Conservation (phyloP, 2,329 filamentous ascomycete species). For the Microcera coccophila region DNA sequence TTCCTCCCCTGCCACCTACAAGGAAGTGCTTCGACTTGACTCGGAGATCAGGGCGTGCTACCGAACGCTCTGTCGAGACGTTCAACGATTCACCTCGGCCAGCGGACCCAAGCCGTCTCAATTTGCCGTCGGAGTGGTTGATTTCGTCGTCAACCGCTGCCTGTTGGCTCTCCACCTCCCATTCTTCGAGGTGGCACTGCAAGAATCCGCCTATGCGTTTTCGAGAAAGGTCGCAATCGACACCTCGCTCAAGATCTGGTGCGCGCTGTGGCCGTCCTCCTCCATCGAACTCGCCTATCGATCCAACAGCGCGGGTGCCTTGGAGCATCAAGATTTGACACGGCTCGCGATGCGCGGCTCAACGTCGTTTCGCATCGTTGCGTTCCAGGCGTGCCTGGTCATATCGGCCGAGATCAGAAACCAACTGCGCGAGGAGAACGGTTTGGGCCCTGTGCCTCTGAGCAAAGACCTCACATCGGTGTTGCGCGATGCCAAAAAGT, state of each 20-base stretch:
- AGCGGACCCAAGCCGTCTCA: conserved; percentile 22
- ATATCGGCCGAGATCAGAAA: conserved; percentile 39
- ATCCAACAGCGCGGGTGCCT: neutral
- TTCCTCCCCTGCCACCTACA: conserved; percentile 35
- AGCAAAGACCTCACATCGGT: conserved; percentile 41
- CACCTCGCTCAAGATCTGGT: conserved; percentile 45
- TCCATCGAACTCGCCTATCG: neutral
- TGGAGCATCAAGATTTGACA: conserved; percentile 30
- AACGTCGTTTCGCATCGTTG: conserved; percentile 38
- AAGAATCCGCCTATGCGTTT: conserved; percentile 46
- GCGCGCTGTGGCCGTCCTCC: conserved; percentile 29
- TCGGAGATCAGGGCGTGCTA: conserved; percentile 40
- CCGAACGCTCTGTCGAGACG: conserved; percentile 34
- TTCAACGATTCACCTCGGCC: conserved; percentile 25
- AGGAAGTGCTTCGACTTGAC: conserved; percentile 44
- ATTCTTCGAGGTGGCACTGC: conserved; percentile 40
- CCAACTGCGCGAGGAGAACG: conserved; percentile 39
- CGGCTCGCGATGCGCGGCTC: conserved; percentile 38
- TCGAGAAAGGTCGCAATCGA: conserved; percentile 49
- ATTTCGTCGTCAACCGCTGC: conserved; percentile 52
- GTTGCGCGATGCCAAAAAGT: conserved; percentile 39
- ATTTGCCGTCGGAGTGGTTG: conserved; percentile 44
- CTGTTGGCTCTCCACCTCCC: conserved; percentile 54
- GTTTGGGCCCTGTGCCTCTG: conserved; percentile 31
- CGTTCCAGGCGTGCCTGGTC: conserved; percentile 34